A percentile compares a stretch with the other conserved stretches of the same genome.
These are phyloP conservation scores for Phytopythium chamaehyphon DNA, from an alignment of 352 stramenopile species.

Conservation along the genomic window DNA sequence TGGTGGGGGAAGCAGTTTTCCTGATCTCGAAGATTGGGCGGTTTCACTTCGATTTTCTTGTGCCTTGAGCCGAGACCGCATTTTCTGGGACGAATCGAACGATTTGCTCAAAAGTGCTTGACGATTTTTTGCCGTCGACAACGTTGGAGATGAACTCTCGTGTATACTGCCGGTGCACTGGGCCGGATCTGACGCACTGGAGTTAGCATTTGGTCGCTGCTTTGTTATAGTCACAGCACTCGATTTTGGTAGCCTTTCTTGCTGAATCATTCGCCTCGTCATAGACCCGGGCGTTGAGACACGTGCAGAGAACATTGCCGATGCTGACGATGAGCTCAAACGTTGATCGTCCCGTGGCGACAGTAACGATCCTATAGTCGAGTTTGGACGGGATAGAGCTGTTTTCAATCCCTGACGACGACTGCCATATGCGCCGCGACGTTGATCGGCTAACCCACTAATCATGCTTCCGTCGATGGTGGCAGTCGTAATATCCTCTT, in stretches of 20 bases:
- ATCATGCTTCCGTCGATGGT: slow-evolving; percentile 5
- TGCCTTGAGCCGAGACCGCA: background rate
- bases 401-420: background rate
- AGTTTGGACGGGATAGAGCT: background rate
- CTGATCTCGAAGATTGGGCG: background rate
- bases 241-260: background rate
- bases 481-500: background rate
- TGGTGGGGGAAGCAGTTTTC: background rate
- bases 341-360: slow-evolving; percentile 6
- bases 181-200: background rate
- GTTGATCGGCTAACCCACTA: background rate
- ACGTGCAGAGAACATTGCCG: background rate
- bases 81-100: slow-evolving; percentile 3
- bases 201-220: background rate
- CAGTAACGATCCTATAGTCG: slow-evolving; percentile 5
- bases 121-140: background rate
- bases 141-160: background rate
- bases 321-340: background rate
- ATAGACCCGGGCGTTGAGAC: no score
- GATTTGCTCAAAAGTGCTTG: slow-evolving; percentile 1
- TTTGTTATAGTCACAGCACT: background rate
- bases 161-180: background rate
- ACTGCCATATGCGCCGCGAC: background rate
- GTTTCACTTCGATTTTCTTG: background rate
- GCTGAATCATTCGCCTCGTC: background rate